These are phyloP conservation scores for Quercus tomentella DNA, from an alignment of 331 rosid species.

Conservation along the genomic window DNA sequence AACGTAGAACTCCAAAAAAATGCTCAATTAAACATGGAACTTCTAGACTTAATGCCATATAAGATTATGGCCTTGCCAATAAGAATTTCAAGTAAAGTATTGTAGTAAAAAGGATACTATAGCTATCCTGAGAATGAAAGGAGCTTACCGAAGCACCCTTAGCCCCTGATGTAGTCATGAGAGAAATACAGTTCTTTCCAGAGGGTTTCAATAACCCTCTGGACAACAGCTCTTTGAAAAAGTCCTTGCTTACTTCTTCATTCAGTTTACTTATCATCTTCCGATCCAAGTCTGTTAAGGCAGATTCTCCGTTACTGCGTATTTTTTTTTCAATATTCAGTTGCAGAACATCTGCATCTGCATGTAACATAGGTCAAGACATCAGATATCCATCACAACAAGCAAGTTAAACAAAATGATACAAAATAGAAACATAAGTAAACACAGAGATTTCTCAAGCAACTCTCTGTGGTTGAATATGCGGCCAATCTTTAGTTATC, in stretches of 20 bases:
- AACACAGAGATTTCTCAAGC: not conserved
- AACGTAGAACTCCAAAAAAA: not conserved
- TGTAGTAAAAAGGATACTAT: not conserved
- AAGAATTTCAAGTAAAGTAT: not conserved
- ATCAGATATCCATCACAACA: not conserved
- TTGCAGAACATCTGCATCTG: constrained; percentile 68
- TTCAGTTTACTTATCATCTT: constrained; percentile 77
- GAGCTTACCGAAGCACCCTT: constrained; percentile 85
- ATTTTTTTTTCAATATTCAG: constrained; percentile 65
- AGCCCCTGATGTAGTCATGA: constrained; percentile 98
- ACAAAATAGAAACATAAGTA: not conserved
- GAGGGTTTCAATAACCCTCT: constrained; percentile 73
- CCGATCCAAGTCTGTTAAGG: constrained; percentile 78
- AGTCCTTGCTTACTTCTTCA: constrained; percentile 65
- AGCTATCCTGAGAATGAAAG: constrained; percentile 3
- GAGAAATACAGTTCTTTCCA: constrained; percentile 83
- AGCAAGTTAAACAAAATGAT: not conserved
- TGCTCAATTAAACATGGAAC: not conserved
- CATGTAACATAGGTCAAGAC: constrained; percentile 13
- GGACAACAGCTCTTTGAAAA: constrained; percentile 69
- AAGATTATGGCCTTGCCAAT: not conserved
- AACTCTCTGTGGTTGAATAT: no score
- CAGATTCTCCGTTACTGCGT: constrained; percentile 83
- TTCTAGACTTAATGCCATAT: not conserved
- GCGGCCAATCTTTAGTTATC: not conserved